Evolutionary conservation across 1,284 basidiomycete species (phyloP).

Genomic region (Pulveroboletus sp.): DNA sequence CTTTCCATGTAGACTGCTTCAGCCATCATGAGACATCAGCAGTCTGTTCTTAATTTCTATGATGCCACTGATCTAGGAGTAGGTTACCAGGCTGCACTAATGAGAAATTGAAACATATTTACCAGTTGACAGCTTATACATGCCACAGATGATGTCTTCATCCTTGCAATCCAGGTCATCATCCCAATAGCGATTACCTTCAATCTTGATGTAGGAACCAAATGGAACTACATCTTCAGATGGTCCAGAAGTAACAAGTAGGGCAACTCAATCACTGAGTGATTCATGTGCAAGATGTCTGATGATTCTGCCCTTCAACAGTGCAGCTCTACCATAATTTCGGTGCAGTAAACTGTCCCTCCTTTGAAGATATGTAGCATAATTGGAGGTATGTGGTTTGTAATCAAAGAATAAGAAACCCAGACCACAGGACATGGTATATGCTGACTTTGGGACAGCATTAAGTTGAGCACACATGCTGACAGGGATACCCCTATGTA

Average conservation of each 20-base stretch:
- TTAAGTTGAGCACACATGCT: too few relatives aligned
- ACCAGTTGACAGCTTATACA: slow-evolving; percentile 12
- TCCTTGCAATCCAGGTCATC: slow-evolving; percentile 7
- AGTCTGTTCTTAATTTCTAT: neutral
- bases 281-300: slow-evolving; percentile 3
- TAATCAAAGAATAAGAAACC: neutral
- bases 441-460: too few relatives aligned
- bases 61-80: neutral
- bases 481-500: too few relatives aligned
- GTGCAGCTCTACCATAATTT: slow-evolving; percentile 4
- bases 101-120: neutral
- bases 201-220: slow-evolving; percentile 1
- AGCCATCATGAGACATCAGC: slow-evolving; percentile 12
- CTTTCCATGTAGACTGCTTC: slow-evolving; percentile 10
- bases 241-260: neutral
- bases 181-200: slow-evolving; percentile 1
- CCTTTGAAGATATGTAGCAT: slow-evolving; percentile 3
- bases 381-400: neutral
- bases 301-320: slow-evolving; percentile 14
- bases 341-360: neutral
- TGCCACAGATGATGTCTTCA: slow-evolving; percentile 11
- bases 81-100: neutral
- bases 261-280: neutral
- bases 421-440: too few relatives aligned
- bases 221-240: neutral